phyloP scores from a whole-genome alignment of 495 filamentous ascomycete genomes.

The Ramalina intermedia region DNA sequence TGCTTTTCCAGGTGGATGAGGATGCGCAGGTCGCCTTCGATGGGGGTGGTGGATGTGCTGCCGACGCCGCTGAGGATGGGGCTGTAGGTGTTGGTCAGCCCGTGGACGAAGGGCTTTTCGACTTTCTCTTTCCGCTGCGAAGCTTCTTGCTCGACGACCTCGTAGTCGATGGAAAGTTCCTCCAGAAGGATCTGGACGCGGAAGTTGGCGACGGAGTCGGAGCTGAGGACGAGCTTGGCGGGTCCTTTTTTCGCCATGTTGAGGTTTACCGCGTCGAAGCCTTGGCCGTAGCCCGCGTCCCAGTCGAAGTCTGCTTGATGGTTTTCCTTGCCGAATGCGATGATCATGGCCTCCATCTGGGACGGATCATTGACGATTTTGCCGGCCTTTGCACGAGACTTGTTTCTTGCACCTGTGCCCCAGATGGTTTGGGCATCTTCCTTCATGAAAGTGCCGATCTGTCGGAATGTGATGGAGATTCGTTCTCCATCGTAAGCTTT shows the following conservation, averaged over 20 bases:
- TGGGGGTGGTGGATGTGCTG: constrained; percentile 21
- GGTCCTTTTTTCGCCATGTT: constrained; percentile 23
- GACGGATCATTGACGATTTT: constrained; percentile 54
- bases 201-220: constrained; percentile 40
- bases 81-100: constrained; percentile 13
- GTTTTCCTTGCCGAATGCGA: constrained; percentile 78
- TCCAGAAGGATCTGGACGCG: constrained; percentile 41
- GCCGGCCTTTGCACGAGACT: constrained; percentile 40
- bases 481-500: constrained; percentile 57
- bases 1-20: constrained; percentile 41
- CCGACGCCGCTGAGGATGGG: constrained; percentile 43
- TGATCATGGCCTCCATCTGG: constrained; percentile 48
- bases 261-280: constrained; percentile 81
- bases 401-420: constrained; percentile 76
- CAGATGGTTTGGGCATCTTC: constrained; percentile 53
- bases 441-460: constrained; percentile 74
- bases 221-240: constrained; percentile 36
- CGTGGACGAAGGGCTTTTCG: constrained; percentile 15
- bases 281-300: constrained; percentile 59
- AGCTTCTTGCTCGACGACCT: constrained; percentile 13
- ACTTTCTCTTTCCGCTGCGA: background rate
- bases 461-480: constrained; percentile 85
- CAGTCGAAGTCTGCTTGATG: constrained; percentile 62
- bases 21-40: constrained; percentile 34
- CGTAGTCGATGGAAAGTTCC: constrained; percentile 44